Evolutionary conservation across 768 basidiomycete species (phyloP).

Genomic region (Rhodotorula graminis): DNA sequence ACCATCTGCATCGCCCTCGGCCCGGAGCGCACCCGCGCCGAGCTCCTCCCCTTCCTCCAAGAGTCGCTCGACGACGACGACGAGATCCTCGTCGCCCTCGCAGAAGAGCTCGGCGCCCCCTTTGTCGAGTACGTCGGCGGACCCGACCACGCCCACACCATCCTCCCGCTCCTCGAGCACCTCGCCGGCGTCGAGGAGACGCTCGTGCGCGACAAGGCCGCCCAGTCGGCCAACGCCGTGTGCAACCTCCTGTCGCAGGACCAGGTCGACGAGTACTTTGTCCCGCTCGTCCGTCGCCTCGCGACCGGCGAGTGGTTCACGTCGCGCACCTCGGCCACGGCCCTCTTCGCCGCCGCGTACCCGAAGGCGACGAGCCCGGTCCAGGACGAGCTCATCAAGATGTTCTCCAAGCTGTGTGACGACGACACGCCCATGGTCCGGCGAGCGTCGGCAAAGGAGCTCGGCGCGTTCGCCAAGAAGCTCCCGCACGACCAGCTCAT

Average conservation of each 20-base stretch:
- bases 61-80: constrained; percentile 99
- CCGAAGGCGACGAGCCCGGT: constrained; percentile 46
- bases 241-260: constrained; percentile 66
- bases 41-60: constrained; percentile 92
- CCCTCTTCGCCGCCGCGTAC: constrained; percentile 87
- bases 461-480: constrained; percentile 65
- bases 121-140: constrained; percentile 96
- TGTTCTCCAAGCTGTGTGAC: constrained; percentile 70
- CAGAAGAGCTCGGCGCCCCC: constrained; percentile 85
- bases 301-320: constrained; percentile 98
- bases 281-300: constrained; percentile 83
- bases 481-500: constrained; percentile 75
- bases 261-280: constrained; percentile 82
- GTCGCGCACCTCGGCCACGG: constrained; percentile 89
- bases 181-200: constrained; percentile 96
- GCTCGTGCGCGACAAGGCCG: constrained; percentile 94
- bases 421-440: constrained; percentile 99
- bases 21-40: constrained; percentile 86
- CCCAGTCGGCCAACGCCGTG: constrained; percentile 90
- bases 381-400: constrained; percentile 82
- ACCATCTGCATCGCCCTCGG: constrained; percentile 97
- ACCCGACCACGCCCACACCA: constrained; percentile 71
- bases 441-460: constrained; percentile 90
- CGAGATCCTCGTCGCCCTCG: constrained; percentile 89
- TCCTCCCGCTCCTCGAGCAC: constrained; percentile 89